Conservation (phyloP, 2,329 filamentous ascomycete genomes). For the Ophiostoma pallidulum region DNA sequence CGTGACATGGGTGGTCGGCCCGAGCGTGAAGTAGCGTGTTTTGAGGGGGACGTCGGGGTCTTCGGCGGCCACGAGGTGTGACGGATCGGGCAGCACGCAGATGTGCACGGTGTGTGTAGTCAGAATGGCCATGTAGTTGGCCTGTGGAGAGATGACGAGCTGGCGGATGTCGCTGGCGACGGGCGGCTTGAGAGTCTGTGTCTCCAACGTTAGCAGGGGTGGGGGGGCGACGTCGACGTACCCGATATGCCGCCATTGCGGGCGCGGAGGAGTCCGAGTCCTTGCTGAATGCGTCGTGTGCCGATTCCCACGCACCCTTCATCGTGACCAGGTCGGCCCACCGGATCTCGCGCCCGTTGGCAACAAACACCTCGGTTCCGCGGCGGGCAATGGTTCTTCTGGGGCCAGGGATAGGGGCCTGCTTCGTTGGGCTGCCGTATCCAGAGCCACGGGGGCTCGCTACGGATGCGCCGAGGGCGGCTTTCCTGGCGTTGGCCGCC, state of each 20-base stretch:
- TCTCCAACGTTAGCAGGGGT: neutral
- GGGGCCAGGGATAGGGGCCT: conserved; percentile 35
- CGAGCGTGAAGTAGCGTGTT: conserved; percentile 82
- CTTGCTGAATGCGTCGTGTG: conserved; percentile 21
- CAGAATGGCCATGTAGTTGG: conserved; percentile 72
- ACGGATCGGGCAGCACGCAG: conserved; percentile 70
- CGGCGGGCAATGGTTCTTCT: conserved; percentile 65
- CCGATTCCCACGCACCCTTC: conserved; percentile 52
- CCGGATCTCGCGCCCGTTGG: conserved; percentile 78
- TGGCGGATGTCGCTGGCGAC: conserved; percentile 77
- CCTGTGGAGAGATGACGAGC: conserved; percentile 72
- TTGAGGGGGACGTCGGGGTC: conserved; percentile 55
- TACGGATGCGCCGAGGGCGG: conserved; percentile 27
- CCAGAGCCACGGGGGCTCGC: conserved; percentile 7
- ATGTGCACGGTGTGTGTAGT: conserved; percentile 85
- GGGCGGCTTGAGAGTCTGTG: conserved; percentile 63
- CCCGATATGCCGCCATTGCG: conserved; percentile 34
- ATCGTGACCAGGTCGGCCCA: conserved; percentile 80
- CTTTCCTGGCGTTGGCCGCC: conserved; percentile 24
- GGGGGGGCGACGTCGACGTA: conserved; percentile 21
- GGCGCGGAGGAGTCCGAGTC: conserved; percentile 11
- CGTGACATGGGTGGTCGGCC: conserved; percentile 83
- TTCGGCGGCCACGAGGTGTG: conserved; percentile 63
- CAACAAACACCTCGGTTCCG: conserved; percentile 81
- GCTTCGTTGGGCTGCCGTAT: conserved; percentile 30